phyloP scores from a whole-genome alignment of 2,329 filamentous ascomycete species.

The Botrytis cinerea region DNA sequence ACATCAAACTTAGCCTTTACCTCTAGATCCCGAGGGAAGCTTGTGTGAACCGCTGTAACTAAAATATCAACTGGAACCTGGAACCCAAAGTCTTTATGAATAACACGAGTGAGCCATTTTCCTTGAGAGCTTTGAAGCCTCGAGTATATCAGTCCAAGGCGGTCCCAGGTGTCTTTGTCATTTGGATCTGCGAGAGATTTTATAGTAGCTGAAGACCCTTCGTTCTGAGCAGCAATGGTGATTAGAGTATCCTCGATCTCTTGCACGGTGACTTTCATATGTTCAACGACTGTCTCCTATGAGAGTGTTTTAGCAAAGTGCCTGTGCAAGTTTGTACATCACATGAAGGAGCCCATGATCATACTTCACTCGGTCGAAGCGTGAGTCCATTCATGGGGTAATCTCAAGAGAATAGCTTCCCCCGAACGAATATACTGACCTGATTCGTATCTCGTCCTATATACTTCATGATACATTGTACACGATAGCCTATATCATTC shows the following conservation, averaged over 20 bases:
- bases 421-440: background rate
- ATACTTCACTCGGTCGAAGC: background rate
- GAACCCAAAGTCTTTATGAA: constrained; percentile 67
- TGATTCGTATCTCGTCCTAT: constrained; percentile 21
- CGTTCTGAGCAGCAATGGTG: constrained; percentile 65
- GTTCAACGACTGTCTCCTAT: background rate
- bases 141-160: constrained; percentile 57
- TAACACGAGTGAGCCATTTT: constrained; percentile 83
- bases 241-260: constrained; percentile 69
- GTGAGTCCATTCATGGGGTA: constrained; percentile 12
- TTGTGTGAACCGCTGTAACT: constrained; percentile 46
- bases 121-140: constrained; percentile 67
- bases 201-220: constrained; percentile 69
- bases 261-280: constrained; percentile 61
- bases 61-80: constrained; percentile 59
- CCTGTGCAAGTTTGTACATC: background rate
- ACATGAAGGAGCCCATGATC: background rate
- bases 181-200: constrained; percentile 41
- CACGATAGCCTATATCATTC: constrained; percentile 17
- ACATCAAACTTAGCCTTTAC: background rate
- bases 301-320: background rate
- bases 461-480: constrained; percentile 29
- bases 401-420: background rate
- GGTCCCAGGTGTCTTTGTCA: constrained; percentile 19
- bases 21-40: constrained; percentile 3